Evolutionary conservation across 805 yeast genomes (phyloP).

Genomic region (Myxozyma neglecta): DNA sequence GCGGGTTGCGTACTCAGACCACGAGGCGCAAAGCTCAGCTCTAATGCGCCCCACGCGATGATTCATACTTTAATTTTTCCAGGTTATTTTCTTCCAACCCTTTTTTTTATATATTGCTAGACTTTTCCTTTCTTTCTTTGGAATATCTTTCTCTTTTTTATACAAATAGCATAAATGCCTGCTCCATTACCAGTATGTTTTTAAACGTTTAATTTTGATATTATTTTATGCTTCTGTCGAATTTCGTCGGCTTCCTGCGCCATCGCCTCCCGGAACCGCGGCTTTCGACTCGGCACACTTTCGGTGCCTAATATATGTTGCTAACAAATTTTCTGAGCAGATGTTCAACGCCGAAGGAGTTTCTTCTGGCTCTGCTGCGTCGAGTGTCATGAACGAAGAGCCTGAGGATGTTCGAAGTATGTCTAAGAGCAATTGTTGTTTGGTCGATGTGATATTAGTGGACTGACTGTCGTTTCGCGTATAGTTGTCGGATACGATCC

Average conservation of each 20-base stretch:
- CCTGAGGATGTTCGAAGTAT: constrained; percentile 35
- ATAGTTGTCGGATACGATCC: constrained; percentile 77
- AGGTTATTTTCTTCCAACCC: not conserved
- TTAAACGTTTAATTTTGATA: not conserved
- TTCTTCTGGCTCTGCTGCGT: constrained; percentile 16
- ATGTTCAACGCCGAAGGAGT: constrained; percentile 28
- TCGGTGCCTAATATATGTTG: not conserved
- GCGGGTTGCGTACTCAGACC: too few relatives aligned
- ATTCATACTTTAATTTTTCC: too few relatives aligned
- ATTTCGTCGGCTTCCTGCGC: not conserved
- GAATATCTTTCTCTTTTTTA: not conserved
- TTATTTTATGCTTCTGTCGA: not conserved
- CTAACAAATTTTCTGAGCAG: constrained; percentile 1
- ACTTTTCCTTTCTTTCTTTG: not conserved
- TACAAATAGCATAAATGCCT: constrained; percentile 1
- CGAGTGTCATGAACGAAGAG: constrained; percentile 30
- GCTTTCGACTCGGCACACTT: not conserved
- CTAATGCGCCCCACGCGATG: too few relatives aligned
- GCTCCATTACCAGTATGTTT: constrained; percentile 10
- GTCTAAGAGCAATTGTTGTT: not conserved
- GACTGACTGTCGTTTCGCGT: not conserved
- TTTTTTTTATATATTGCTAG: not conserved
- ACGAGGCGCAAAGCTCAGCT: too few relatives aligned
- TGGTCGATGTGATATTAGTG: not conserved
- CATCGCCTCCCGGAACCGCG: not conserved